Evolutionary conservation across 169 alveolate genomes (phyloP).

Genomic region (Eimeria mitis): DNA sequence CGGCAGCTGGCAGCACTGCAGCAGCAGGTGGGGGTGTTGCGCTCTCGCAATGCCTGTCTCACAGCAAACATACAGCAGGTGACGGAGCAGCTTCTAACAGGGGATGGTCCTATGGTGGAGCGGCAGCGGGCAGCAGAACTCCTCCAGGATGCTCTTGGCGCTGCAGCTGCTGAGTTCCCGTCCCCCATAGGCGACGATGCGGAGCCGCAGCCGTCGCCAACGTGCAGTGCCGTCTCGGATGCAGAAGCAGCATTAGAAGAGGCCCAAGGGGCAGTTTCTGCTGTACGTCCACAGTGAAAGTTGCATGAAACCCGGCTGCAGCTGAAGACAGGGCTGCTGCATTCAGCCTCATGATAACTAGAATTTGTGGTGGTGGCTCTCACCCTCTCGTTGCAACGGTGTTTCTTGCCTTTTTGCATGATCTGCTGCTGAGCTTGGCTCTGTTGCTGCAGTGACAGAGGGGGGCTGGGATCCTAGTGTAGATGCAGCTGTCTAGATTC

Average conservation of each 20-base stretch:
- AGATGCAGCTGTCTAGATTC: neutral
- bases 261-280: conserved; percentile 65
- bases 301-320: neutral
- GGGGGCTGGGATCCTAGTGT: neutral
- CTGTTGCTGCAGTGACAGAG: neutral
- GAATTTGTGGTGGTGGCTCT: neutral
- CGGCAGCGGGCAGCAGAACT: conserved; percentile 51
- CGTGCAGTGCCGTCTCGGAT: conserved; percentile 45
- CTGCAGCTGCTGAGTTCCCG: conserved; percentile 49
- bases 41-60: conserved; percentile 48
- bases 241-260: conserved; percentile 62
- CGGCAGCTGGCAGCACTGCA: conserved; percentile 61
- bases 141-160: conserved; percentile 32
- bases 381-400: neutral
- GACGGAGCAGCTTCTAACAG: conserved; percentile 23
- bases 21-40: conserved; percentile 59
- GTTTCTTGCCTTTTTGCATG: neutral
- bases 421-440: neutral
- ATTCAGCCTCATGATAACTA: neutral
- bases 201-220: conserved; percentile 48
- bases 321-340: neutral
- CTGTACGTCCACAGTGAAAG: neutral
- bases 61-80: conserved; percentile 31
- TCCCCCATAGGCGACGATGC: conserved; percentile 43
- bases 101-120: conserved; percentile 41